Conservation (phyloP, 352 stramenopile species). For the Phytopythium vexans region DNA sequence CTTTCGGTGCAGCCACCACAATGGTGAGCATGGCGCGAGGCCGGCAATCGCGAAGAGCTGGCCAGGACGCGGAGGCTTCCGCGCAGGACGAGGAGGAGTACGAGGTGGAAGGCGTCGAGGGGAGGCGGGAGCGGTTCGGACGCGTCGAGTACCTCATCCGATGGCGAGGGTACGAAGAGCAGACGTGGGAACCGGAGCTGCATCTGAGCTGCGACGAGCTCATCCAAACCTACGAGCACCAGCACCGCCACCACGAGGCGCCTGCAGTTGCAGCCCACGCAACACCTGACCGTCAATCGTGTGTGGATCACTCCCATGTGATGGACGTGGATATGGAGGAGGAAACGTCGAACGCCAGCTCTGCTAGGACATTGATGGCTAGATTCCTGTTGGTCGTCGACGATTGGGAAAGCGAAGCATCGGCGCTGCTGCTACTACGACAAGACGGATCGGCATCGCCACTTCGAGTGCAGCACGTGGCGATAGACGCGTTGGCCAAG, state of each 20-base stretch:
- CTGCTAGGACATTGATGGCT: too few species aligned
- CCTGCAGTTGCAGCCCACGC: too few species aligned
- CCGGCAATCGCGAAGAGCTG: not conserved
- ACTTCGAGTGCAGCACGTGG: constrained; percentile 14
- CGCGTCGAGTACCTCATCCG: constrained; percentile 1
- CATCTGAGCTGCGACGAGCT: constrained; percentile 3
- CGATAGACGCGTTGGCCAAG: constrained; percentile 15
- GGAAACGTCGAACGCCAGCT: too few species aligned
- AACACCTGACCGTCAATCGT: too few species aligned
- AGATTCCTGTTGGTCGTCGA: constrained; percentile 1
- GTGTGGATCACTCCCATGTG: too few species aligned
- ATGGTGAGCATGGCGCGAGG: too few species aligned
- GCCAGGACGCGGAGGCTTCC: not conserved
- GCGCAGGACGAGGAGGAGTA: not conserved
- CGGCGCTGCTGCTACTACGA: constrained; percentile 22
- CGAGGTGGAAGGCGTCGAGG: constrained; percentile 2
- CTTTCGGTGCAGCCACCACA: too few species aligned
- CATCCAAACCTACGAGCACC: not conserved
- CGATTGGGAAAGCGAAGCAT: not conserved
- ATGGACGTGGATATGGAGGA: too few species aligned
- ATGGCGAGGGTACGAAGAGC: not conserved
- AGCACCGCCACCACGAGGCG: not conserved
- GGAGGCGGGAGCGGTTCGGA: not conserved
- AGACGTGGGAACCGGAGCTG: constrained; percentile 1
- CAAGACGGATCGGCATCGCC: constrained; percentile 9